These are phyloP conservation scores for Fraxinus latifolia DNA, from an alignment of 305 asterid species.

Conservation along the genomic window DNA sequence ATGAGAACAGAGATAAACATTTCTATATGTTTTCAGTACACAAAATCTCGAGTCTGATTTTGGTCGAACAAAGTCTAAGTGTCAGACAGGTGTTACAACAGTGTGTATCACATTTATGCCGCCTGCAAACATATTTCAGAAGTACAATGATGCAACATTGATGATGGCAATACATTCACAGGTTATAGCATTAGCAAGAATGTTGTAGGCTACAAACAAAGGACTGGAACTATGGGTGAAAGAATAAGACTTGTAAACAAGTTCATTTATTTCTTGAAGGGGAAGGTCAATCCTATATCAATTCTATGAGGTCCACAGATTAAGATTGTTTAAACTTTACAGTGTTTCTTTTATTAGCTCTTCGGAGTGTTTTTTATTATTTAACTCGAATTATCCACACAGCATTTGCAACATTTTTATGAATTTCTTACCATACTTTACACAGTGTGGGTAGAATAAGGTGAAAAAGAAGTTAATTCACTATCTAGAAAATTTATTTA, in stretches of 20 bases:
- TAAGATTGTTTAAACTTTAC: not conserved
- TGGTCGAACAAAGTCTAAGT: not conserved
- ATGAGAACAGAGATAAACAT: not conserved
- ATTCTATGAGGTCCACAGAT: not conserved
- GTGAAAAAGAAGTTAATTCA: not conserved
- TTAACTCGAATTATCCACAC: not conserved
- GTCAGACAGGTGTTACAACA: not conserved
- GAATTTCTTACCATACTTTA: not conserved
- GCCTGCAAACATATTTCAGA: not conserved
- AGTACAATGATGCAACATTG: not conserved
- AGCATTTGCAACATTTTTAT: not conserved
- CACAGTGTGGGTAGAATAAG: not conserved
- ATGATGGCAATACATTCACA: not conserved
- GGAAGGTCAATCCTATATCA: not conserved
- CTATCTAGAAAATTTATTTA: not conserved
- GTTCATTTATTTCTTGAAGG: not conserved
- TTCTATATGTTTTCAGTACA: not conserved
- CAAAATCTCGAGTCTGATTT: not conserved
- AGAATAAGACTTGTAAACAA: not conserved
- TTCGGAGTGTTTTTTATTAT: not conserved
- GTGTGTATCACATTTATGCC: not conserved
- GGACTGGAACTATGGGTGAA: not conserved
- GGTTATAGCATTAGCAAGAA: not conserved
- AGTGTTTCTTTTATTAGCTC: not conserved
- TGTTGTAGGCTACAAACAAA: not conserved